These are phyloP conservation scores for Trichosporon asahii DNA, from an alignment of 1,284 basidiomycete genomes.

Conservation along the genomic window DNA sequence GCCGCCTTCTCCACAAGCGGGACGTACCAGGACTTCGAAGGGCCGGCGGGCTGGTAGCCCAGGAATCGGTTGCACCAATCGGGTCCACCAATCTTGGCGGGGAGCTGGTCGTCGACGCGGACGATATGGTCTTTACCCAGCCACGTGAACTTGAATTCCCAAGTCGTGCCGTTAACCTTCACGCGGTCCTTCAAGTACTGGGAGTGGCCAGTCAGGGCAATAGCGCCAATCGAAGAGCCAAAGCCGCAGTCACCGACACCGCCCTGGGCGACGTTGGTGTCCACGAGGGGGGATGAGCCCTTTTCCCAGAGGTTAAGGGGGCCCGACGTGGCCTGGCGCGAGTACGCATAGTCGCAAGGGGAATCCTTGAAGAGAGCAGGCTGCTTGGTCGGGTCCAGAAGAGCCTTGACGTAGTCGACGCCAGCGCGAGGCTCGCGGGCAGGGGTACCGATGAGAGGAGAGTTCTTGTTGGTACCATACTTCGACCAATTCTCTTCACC, in stretches of 20 bases:
- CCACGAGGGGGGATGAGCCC: neutral
- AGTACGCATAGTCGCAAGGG: neutral
- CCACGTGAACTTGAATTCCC: neutral
- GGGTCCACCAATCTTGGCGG: neutral
- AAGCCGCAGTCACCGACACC: conserved; percentile 22
- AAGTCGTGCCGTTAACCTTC: neutral
- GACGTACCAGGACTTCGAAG: conserved; percentile 12
- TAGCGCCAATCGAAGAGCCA: conserved; percentile 14
- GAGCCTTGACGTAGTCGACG: neutral
- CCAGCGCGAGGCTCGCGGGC: neutral
- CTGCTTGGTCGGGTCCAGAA: neutral
- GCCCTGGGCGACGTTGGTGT: conserved; percentile 15
- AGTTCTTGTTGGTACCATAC: neutral
- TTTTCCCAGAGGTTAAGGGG: neutral
- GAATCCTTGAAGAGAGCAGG: neutral
- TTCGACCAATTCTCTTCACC: neutral
- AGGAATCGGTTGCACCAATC: neutral
- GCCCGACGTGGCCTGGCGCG: too few species aligned
- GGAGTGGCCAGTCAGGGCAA: neutral
- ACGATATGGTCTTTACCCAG: neutral
- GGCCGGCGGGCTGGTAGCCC: conserved; percentile 13
- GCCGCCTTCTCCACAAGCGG: conserved; percentile 22
- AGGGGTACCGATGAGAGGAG: neutral
- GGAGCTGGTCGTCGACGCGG: conserved; percentile 21
- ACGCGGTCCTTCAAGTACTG: neutral